Conservation (phyloP, 140 eudicot species). For the Bidens hawaiensis region DNA sequence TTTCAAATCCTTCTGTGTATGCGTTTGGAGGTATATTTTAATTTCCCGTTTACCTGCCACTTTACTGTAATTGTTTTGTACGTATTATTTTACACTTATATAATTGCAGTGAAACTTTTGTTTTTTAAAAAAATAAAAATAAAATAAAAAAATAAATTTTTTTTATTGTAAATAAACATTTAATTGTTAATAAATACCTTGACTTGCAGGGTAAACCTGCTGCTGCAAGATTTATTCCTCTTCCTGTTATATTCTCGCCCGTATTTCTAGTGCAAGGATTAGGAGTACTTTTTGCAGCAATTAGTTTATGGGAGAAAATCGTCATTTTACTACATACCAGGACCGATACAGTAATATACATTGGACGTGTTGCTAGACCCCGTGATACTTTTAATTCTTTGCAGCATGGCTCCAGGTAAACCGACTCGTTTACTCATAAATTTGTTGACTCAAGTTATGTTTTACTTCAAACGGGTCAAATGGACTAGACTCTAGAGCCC, state of each 20-base stretch:
- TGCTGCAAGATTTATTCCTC: conserved; percentile 50
- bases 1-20: conserved; percentile 74
- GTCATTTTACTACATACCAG: conserved; percentile 25
- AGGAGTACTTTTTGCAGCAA: conserved; percentile 53
- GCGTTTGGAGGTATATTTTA: conserved; percentile 57
- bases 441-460: not conserved
- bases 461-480: not conserved
- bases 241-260: conserved; percentile 60
- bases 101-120: no score
- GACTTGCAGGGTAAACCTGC: conserved; percentile 55
- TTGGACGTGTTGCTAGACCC: conserved; percentile 40
- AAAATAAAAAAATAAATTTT: no score
- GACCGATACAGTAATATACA: conserved; percentile 37
- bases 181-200: not conserved
- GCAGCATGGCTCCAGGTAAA: conserved; percentile 70
- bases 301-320: conserved; percentile 45
- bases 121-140: no score
- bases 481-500: not conserved
- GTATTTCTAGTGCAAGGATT: conserved; percentile 67
- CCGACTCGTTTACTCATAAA: not conserved
- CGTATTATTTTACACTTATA: no score
- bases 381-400: conserved; percentile 48
- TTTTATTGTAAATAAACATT: not conserved
- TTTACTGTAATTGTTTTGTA: no score
- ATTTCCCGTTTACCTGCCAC: not conserved